phyloP scores from a whole-genome alignment of 2,329 filamentous ascomycete species.

The Pseudodiploospora longispora region DNA sequence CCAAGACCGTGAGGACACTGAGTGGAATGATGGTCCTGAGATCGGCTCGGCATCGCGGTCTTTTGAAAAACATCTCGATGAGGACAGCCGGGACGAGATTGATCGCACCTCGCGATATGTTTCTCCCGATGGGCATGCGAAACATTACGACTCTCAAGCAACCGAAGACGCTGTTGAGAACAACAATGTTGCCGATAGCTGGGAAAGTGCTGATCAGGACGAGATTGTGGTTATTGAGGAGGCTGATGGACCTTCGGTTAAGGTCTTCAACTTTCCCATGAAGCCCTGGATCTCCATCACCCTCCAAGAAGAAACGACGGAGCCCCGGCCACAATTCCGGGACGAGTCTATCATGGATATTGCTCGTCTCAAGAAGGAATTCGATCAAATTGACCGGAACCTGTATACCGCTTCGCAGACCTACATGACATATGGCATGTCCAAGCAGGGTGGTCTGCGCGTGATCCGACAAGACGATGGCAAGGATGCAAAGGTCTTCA shows the following conservation, averaged over 20 bases:
- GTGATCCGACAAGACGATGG: slow-evolving; percentile 94
- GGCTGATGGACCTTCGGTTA: slow-evolving; percentile 56
- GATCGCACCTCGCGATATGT: slow-evolving; percentile 45
- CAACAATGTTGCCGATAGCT: slow-evolving; percentile 68
- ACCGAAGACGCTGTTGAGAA: slow-evolving; percentile 41
- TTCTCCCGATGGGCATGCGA: slow-evolving; percentile 41
- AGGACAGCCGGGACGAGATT: slow-evolving; percentile 42
- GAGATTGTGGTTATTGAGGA: slow-evolving; percentile 58
- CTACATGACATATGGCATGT: slow-evolving; percentile 91
- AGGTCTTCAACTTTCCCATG: slow-evolving; percentile 94
- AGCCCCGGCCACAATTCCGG: slow-evolving; percentile 57
- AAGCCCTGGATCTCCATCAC: slow-evolving; percentile 89
- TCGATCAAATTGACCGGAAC: slow-evolving; percentile 93
- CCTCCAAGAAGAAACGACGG: slow-evolving; percentile 51
- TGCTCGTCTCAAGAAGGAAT: slow-evolving; percentile 91
- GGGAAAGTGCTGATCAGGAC: slow-evolving; percentile 80
- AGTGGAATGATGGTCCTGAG: slow-evolving; percentile 5
- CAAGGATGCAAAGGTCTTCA: slow-evolving; percentile 84
- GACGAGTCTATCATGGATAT: slow-evolving; percentile 84
- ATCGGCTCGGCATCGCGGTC: slow-evolving; percentile 12
- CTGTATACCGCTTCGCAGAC: slow-evolving; percentile 81
- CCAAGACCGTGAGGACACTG: slow-evolving; percentile 44
- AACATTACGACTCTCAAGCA: slow-evolving; percentile 34
- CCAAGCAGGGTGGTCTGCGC: slow-evolving; percentile 84
- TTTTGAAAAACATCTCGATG: slow-evolving; percentile 11